phyloP scores from a whole-genome alignment of 2,329 filamentous ascomycete genomes.

The Drechslerella coelobrocha region DNA sequence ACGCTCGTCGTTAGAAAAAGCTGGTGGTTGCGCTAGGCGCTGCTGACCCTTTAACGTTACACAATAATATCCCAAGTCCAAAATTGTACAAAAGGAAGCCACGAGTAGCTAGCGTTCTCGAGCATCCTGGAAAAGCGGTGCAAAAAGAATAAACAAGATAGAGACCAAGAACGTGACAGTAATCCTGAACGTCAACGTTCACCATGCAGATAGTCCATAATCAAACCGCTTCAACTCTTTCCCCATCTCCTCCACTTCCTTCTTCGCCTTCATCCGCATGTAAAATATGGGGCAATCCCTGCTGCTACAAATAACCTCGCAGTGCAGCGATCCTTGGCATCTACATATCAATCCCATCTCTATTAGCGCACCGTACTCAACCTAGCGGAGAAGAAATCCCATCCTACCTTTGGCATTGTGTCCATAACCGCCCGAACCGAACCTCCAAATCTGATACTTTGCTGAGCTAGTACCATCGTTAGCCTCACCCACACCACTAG shows the following conservation, averaged over 20 bases:
- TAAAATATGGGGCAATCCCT: constrained; percentile 99
- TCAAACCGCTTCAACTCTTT: constrained; percentile 92
- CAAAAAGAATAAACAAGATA: background rate
- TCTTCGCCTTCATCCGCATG: constrained; percentile 99
- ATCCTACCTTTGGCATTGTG: constrained; percentile 80
- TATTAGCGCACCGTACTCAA: background rate
- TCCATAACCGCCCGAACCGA: constrained; percentile 91
- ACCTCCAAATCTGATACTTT: constrained; percentile 93
- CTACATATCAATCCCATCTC: constrained; percentile 85
- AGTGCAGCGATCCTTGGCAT: constrained; percentile 97
- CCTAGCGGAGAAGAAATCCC: background rate
- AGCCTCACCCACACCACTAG: background rate
- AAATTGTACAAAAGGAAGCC: no score
- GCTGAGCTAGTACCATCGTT: constrained; percentile 62
- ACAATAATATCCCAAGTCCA: no score
- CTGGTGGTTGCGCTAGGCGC: no score
- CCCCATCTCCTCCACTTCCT: constrained; percentile 93
- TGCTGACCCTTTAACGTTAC: no score
- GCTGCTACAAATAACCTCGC: constrained; percentile 95
- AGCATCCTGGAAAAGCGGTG: background rate
- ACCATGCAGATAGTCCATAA: constrained; percentile 77
- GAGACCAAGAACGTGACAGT: background rate
- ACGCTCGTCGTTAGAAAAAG: no score
- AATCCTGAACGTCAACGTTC: constrained; percentile 25
- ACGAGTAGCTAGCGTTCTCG: background rate